Conservation (phyloP, 2,329 filamentous ascomycete genomes). For the Stenocarpella maydis region DNA sequence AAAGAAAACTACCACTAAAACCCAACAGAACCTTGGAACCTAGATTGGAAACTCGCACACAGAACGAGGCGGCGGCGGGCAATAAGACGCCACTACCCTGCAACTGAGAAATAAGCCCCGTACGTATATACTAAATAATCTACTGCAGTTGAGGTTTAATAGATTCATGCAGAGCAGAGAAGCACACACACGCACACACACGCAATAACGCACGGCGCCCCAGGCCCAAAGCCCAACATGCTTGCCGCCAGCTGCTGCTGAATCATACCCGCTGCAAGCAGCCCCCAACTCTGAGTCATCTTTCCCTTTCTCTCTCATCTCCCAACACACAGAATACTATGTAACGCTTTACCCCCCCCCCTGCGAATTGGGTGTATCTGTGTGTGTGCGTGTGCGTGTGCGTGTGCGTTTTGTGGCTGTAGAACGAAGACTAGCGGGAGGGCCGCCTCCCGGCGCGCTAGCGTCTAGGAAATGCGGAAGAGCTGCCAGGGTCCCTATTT, state of each 20-base stretch:
- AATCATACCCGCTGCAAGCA: not conserved
- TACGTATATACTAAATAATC: too few species aligned
- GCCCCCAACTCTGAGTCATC: not conserved
- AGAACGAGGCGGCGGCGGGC: too few species aligned
- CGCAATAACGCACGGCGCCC: not conserved
- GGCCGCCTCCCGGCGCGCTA: conserved; percentile 3
- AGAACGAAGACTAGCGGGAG: conserved; percentile 15
- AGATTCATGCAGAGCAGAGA: conserved; percentile 4
- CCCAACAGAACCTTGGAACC: too few species aligned
- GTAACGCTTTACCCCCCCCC: too few species aligned
- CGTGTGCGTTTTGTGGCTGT: conserved; percentile 15
- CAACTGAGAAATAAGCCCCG: too few species aligned
- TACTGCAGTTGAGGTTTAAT: not conserved
- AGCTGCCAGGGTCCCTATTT: not conserved
- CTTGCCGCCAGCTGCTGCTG: too few species aligned
- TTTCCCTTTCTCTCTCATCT: not conserved
- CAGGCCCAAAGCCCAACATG: too few species aligned
- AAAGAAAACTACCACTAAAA: too few species aligned
- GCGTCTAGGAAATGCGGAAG: not conserved
- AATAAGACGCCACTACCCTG: too few species aligned
- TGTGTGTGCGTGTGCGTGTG: not conserved
- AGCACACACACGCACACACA: not conserved
- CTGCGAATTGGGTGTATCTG: too few species aligned
- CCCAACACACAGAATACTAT: too few species aligned
- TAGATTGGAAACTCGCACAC: too few species aligned